These are phyloP conservation scores for Przewalskia tangutica DNA, from an alignment of 257 asterid species.

Conservation along the genomic window DNA sequence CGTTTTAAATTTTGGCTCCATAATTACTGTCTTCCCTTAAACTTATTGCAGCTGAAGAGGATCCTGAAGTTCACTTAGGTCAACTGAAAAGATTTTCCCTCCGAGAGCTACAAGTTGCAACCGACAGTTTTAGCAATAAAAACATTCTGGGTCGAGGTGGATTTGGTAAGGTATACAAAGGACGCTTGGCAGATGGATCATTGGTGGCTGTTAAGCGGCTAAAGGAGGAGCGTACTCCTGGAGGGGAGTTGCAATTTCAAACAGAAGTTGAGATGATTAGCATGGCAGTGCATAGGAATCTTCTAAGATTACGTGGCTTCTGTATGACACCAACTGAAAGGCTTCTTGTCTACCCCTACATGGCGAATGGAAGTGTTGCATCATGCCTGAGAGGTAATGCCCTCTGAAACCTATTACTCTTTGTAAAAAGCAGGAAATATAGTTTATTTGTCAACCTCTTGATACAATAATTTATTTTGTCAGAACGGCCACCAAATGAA, in stretches of 20 bases:
- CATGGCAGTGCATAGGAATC: constrained; percentile 48
- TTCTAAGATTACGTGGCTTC: constrained; percentile 42
- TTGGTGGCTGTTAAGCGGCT: constrained; percentile 47
- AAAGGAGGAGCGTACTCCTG: constrained; percentile 50
- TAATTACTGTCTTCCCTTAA: neutral
- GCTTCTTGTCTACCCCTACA: constrained; percentile 42
- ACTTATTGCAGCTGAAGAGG: constrained; percentile 39
- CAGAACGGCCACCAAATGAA: constrained; percentile 39
- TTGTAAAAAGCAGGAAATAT: neutral
- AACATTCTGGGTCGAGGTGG: constrained; percentile 52
- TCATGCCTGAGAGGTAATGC: constrained; percentile 42
- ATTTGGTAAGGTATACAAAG: constrained; percentile 47
- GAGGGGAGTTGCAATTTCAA: constrained; percentile 53
- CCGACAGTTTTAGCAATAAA: constrained; percentile 44
- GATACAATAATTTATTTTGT: neutral
- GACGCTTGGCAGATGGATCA: constrained; percentile 44
- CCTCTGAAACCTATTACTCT: neutral
- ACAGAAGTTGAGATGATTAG: constrained; percentile 58
- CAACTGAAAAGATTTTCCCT: constrained; percentile 44
- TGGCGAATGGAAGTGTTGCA: constrained; percentile 56
- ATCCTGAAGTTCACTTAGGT: constrained; percentile 48
- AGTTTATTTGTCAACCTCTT: neutral
- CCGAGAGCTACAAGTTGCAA: constrained; percentile 45
- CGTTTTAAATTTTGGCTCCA: neutral
- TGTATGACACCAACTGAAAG: constrained; percentile 54